phyloP scores from a whole-genome alignment of 345 rosid species.

The Corymbia maculata region DNA sequence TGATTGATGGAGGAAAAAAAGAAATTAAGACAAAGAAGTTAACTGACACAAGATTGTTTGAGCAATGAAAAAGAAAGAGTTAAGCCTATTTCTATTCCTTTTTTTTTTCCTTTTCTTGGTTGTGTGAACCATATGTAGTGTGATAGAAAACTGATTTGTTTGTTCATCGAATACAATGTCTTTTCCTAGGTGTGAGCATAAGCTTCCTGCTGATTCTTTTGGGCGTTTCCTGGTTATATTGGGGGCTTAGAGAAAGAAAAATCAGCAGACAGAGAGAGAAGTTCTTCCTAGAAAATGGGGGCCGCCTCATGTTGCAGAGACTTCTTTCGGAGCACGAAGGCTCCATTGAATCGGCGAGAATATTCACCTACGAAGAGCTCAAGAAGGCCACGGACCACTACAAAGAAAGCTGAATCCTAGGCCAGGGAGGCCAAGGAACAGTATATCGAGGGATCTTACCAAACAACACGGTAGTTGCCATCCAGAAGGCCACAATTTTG shows the following conservation, averaged over 20 bases:
- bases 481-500: constrained; percentile 27
- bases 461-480: constrained; percentile 18
- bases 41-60: too few species aligned
- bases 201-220: neutral
- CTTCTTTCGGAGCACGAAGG: neutral
- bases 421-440: constrained; percentile 28
- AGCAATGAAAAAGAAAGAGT: too few species aligned
- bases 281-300: constrained; percentile 19
- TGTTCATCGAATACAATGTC: neutral
- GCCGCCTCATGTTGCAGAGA: constrained; percentile 16
- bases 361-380: constrained; percentile 25
- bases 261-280: neutral
- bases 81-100: too few species aligned
- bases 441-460: constrained; percentile 28
- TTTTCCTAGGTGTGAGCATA: neutral
- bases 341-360: neutral
- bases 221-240: neutral
- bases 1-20: neutral
- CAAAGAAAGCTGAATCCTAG: constrained; percentile 18
- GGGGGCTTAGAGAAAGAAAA: neutral
- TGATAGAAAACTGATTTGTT: neutral
- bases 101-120: neutral
- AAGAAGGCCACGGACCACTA: constrained; percentile 29
- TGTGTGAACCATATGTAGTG: neutral
- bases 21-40: neutral